Evolutionary conservation across 768 basidiomycete species (phyloP).

Genomic region (Trametes cubensis): DNA sequence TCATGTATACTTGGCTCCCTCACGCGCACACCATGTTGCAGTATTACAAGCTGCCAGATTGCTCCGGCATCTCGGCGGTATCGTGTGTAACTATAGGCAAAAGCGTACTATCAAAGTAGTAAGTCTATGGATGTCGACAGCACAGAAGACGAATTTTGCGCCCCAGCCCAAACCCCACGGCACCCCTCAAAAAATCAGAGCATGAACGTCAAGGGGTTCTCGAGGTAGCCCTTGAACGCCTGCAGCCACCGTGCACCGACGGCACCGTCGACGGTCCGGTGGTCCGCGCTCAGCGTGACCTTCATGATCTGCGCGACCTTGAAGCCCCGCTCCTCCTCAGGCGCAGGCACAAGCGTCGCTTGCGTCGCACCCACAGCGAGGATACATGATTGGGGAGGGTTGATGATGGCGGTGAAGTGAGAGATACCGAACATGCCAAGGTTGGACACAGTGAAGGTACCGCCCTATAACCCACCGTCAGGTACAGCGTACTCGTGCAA

Average conservation of each 20-base stretch:
- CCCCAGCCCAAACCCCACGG: conserved; percentile 6
- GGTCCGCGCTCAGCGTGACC: conserved; percentile 93
- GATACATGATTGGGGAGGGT: conserved; percentile 97
- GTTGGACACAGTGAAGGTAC: conserved; percentile 98
- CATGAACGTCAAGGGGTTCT: conserved; percentile 97
- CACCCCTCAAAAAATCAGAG: conserved; percentile 50
- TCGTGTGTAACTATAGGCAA: conserved; percentile 25
- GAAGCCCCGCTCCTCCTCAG: conserved; percentile 92
- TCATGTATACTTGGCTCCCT: no score
- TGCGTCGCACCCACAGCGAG: conserved; percentile 90
- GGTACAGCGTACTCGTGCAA: not conserved
- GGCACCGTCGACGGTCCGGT: conserved; percentile 95
- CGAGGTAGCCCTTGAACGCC: conserved; percentile 94
- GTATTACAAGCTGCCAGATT: conserved; percentile 23
- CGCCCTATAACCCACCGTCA: conserved; percentile 58
- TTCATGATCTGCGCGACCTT: conserved; percentile 93
- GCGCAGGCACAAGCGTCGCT: conserved; percentile 84
- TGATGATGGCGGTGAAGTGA: conserved; percentile 99
- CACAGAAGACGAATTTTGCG: conserved; percentile 15
- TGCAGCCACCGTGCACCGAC: conserved; percentile 90
- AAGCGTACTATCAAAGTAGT: conserved; percentile 22
- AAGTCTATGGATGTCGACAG: conserved; percentile 25
- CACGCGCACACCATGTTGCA: not conserved
- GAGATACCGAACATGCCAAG: conserved; percentile 96
- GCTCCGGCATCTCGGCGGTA: conserved; percentile 23